A percentile compares a stretch with the other conserved stretches of the same genome.
Conservation (phyloP, 2,329 filamentous ascomycete genomes). For the Teratosphaeria epicoccoides region DNA sequence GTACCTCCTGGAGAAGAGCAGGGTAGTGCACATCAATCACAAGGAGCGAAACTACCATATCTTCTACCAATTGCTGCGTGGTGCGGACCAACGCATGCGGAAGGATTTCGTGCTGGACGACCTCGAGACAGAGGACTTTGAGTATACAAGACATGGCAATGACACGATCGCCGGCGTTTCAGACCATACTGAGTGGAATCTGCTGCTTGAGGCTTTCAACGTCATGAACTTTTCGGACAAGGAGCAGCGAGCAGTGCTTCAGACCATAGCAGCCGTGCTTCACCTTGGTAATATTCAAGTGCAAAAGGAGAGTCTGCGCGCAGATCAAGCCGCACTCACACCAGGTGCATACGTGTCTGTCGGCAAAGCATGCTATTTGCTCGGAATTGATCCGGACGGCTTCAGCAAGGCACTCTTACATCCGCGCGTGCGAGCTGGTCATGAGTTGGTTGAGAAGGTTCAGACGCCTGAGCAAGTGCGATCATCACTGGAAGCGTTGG, state of each 20-base stretch:
- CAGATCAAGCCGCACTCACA: constrained; percentile 77
- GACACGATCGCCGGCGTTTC: constrained; percentile 85
- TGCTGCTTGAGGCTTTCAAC: constrained; percentile 80
- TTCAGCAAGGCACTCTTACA: constrained; percentile 85
- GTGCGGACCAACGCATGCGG: constrained; percentile 63
- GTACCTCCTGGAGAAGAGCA: constrained; percentile 97
- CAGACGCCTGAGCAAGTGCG: constrained; percentile 95
- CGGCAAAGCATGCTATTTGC: constrained; percentile 66
- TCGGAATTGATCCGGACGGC: constrained; percentile 73
- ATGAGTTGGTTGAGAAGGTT: constrained; percentile 97
- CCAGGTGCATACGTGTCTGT: constrained; percentile 65
- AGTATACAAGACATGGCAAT: constrained; percentile 84
- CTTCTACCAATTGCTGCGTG: constrained; percentile 89
- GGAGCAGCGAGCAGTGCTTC: constrained; percentile 73
- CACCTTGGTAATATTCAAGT: constrained; percentile 89
- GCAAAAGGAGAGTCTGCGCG: constrained; percentile 78
- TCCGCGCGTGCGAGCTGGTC: constrained; percentile 85
- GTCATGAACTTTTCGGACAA: constrained; percentile 86
- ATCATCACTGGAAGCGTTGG: constrained; percentile 76
- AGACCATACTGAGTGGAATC: constrained; percentile 81
- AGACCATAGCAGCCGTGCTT: constrained; percentile 80
- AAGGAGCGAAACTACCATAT: constrained; percentile 94
- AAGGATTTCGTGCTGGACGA: constrained; percentile 65
- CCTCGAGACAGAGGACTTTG: constrained; percentile 72
- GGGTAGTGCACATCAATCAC: constrained; percentile 77